Percentiles rank a stretch among this genome's conserved stretches.
Evolutionary conservation across 495 filamentous ascomycete species (phyloP).

Genomic region (Thermothielavioides terrestris): DNA sequence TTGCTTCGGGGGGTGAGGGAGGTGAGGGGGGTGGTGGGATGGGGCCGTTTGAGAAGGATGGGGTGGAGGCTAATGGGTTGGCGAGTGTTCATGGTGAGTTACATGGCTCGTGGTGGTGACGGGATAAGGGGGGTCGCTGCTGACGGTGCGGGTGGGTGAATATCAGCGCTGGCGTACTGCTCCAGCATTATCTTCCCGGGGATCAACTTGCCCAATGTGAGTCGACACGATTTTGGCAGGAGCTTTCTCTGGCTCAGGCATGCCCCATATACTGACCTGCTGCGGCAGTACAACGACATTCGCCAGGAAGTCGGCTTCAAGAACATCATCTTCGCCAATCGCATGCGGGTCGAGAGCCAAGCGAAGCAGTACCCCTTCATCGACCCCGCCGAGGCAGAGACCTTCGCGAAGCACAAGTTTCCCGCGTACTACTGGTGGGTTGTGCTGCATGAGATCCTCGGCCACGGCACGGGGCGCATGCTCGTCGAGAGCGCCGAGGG

Average conservation of each 20-base stretch:
- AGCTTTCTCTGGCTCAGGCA: no score
- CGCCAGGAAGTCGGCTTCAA: constrained; percentile 39
- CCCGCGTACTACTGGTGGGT: constrained; percentile 33
- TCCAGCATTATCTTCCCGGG: constrained; percentile 37
- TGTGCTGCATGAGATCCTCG: constrained; percentile 37
- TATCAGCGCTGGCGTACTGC: constrained; percentile 38
- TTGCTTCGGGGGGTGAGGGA: no score
- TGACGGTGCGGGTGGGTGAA: no score
- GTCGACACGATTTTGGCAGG: constrained; percentile 16
- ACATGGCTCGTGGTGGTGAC: background rate
- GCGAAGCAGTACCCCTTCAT: constrained; percentile 31
- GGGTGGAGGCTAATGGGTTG: constrained; percentile 37
- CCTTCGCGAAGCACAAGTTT: constrained; percentile 32
- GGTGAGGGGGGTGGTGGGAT: constrained; percentile 33
- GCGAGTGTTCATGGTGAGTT: constrained; percentile 33
- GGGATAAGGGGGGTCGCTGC: no score
- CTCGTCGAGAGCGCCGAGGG: constrained; percentile 23
- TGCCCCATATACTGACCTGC: no score
- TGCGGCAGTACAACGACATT: constrained; percentile 39
- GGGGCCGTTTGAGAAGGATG: constrained; percentile 35
- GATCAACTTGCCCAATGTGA: constrained; percentile 34
- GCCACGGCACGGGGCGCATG: constrained; percentile 37
- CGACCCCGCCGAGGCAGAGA: constrained; percentile 6
- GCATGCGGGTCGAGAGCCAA: constrained; percentile 32
- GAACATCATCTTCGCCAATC: constrained; percentile 40